Evolutionary conservation across 2,329 filamentous ascomycete genomes (phyloP).

Genomic region (Trichothecium sympodiale): DNA sequence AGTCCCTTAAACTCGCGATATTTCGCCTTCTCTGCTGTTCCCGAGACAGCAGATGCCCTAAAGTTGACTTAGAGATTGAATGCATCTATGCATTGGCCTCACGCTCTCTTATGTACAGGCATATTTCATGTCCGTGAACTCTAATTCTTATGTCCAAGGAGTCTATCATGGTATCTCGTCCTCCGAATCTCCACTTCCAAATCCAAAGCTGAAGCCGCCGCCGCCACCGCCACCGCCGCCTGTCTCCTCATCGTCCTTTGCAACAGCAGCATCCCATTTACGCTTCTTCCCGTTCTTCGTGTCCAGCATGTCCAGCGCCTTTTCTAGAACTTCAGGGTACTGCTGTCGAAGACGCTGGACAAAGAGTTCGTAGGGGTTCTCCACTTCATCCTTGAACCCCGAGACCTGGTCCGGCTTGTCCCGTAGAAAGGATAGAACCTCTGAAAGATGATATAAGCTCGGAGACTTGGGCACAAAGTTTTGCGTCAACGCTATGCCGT

Average conservation of each 20-base stretch:
- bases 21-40: too few relatives aligned
- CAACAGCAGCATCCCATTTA: slow-evolving; percentile 74
- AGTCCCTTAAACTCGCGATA: too few relatives aligned
- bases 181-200: slow-evolving; percentile 29
- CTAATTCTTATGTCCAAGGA: too few relatives aligned
- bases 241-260: slow-evolving; percentile 20
- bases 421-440: slow-evolving; percentile 69
- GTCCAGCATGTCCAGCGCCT: slow-evolving; percentile 54
- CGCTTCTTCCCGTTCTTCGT: slow-evolving; percentile 59
- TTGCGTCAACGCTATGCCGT: slow-evolving; percentile 81
- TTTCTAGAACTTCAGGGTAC: slow-evolving; percentile 56
- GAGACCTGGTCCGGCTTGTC: slow-evolving; percentile 80
- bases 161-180: slow-evolving; percentile 30
- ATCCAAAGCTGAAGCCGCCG: slow-evolving; percentile 42
- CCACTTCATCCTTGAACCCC: slow-evolving; percentile 64
- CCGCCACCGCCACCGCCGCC: slow-evolving; percentile 16
- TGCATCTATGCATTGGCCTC: too few relatives aligned
- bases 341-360: slow-evolving; percentile 51
- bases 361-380: slow-evolving; percentile 67
- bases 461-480: slow-evolving; percentile 74
- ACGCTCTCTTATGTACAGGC: too few relatives aligned
- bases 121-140: too few relatives aligned
- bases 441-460: slow-evolving; percentile 46
- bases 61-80: too few relatives aligned
- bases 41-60: too few relatives aligned